Evolutionary conservation across 2,329 filamentous ascomycete species (phyloP).

Genomic region (Ascochyta rabiei): DNA sequence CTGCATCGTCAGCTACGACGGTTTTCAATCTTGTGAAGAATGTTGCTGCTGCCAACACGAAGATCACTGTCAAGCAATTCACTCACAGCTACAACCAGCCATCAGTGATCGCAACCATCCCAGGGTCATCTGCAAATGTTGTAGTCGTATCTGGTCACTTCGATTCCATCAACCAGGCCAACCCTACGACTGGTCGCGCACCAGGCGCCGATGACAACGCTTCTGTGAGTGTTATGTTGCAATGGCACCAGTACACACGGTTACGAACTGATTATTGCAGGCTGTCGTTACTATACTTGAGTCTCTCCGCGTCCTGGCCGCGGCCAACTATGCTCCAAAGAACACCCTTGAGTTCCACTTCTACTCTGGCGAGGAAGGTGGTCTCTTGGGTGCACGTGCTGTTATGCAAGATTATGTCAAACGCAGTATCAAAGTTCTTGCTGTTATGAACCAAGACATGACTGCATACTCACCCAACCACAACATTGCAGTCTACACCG

Average conservation of each 20-base stretch:
- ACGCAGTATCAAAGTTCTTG: conserved; percentile 67
- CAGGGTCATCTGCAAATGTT: conserved; percentile 79
- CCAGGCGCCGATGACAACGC: conserved; percentile 93
- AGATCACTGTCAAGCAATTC: conserved; percentile 73
- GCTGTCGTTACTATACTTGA: conserved; percentile 79
- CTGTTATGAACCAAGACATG: conserved; percentile 98
- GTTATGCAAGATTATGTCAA: conserved; percentile 81
- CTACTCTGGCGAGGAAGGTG: conserved; percentile 90
- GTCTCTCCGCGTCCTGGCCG: conserved; percentile 78
- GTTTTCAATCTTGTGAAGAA: conserved; percentile 73
- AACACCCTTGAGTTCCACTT: conserved; percentile 96
- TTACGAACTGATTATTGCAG: background rate
- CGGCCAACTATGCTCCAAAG: conserved; percentile 68
- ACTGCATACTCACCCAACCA: conserved; percentile 75
- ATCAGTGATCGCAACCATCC: conserved; percentile 86
- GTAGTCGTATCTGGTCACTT: conserved; percentile 88
- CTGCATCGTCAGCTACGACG: conserved; percentile 83
- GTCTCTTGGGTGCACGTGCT: conserved; percentile 81
- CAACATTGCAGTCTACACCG: conserved; percentile 67
- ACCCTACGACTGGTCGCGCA: conserved; percentile 79
- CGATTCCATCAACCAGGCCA: conserved; percentile 88
- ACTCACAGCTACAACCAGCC: conserved; percentile 85
- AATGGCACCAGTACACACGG: conserved; percentile 36
- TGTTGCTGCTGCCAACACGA: conserved; percentile 73
- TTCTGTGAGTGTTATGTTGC: conserved; percentile 84